Evolutionary conservation across 108 stramenopile species (phyloP), one percentile per base, ranked within the genome.

Genomic region (Cyclotella sp.): DNA sequence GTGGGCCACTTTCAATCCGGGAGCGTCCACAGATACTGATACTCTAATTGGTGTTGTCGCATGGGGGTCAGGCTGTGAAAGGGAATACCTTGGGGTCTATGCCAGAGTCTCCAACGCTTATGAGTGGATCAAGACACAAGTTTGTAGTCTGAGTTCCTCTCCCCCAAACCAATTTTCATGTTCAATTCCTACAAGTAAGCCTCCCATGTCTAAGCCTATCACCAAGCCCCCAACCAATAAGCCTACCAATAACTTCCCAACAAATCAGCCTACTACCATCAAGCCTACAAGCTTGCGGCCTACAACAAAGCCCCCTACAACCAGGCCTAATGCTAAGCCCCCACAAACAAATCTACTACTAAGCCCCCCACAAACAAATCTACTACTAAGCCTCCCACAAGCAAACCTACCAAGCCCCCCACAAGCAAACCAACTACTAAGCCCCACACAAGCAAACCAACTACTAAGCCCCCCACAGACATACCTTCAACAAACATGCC

Each of bases 71-170:
- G 78, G 70, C n/a, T 79, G 78, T 52, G 71, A 44, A 22, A 26
- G 13, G 7, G 11, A 49, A 42, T 72, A 39, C 40, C 70, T 61
- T 6, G 78, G 78, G 5, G 60, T 72, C 9, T 79, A 87, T 54
- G 63, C 73, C 44, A 79, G 89, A 18, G 40, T 85, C 8, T 76
- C 77, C 54, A 63, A 70, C 30, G 62, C 57, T 15, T 30, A 27
- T 28, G 53, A 68, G 28, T 81, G 74, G 73, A 81, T 81, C 30
- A n/a, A 67, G 54, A 53, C 43, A n/a, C 72, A 3, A 28, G 73
- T 85, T 16, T 87, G 87, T 19, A 53, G 21, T n/a, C n/a, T 7
- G 6, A 53, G 18, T 53, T n/a, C 9, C 14, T 10, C 21, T n/a
- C 52, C 52, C 7, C n/a, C n/a, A n/a, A 19, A 7, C 21, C n/a